Base-by-base conservation (phyloP, 305 asterid genomes). In the Plantago rigida region DNA sequence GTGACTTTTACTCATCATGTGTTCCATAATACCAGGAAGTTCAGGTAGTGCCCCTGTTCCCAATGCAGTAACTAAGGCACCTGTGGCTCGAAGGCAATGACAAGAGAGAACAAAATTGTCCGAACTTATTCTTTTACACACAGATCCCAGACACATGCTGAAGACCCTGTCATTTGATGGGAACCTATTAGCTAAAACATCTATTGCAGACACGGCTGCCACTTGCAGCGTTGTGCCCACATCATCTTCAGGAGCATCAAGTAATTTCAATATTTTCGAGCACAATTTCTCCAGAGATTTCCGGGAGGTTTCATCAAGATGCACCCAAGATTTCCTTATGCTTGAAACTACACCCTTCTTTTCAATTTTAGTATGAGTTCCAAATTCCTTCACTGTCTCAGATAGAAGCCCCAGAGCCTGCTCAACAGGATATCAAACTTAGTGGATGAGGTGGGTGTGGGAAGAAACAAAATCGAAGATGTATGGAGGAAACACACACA, bases 371-470 rank as follows among this genome's bases (percentile, higher is more conserved):
- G 71, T 54, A 64, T 56, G 69, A 54, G 70, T n/a, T 42, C 69
- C 77, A 68, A 74, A 68, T 73, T 73, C 84, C 81, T 83, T 92
- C 79, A 87, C 72, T 26, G 85, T 80, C 70, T 83, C 91, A 60
- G 83, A 78, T 51, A 92, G 71, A 71, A 89, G 79, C 62, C 89
- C 84, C 70, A 92, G 94, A 70, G 95, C 94, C 99, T 92, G 91
- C 56, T 58, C 63, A 71, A 50, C 42, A 63, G 46, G 57, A 67
- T 3, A 51, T 51, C 46, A 46, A 47, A 47, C 31, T 51, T 13
- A 1, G 5, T 10, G 19, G 6, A 6, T 13, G n/a, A 47, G 19
- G 17, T 3, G 51, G 19, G 10, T 0, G n/a, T 1, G 8, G 12
- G 15, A 9, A 14, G 28, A 49, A 15, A 13, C 9, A 49, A 0